Percentiles rank a stretch among this genome's conserved stretches.
These are phyloP conservation scores for Salmacisia buchloeana DNA, from an alignment of 1,284 basidiomycete species.

Conservation along the genomic window DNA sequence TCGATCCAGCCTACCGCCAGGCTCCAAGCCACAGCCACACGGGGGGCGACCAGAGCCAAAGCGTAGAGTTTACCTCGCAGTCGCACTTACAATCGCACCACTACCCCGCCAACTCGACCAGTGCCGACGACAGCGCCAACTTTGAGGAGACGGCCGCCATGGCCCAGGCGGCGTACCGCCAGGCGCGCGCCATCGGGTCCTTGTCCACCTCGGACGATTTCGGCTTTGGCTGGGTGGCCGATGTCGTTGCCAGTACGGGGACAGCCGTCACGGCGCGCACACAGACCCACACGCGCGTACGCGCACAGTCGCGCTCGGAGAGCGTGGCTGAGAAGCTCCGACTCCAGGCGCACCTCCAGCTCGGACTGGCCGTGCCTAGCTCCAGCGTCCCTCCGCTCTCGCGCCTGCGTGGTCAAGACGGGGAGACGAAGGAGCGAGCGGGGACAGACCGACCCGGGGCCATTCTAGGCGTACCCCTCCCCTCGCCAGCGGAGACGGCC, in stretches of 20 bases:
- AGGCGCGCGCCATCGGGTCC: too few species aligned
- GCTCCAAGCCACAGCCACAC: too few species aligned
- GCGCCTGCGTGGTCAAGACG: too few species aligned
- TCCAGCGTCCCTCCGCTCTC: neutral
- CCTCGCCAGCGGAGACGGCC: neutral
- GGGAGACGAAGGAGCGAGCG: neutral
- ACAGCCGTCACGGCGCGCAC: too few species aligned
- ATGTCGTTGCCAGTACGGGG: too few species aligned
- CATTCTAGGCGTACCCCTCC: neutral
- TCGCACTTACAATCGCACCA: neutral
- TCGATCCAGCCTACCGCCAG: too few species aligned
- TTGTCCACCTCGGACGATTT: too few species aligned
- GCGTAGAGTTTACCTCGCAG: too few species aligned
- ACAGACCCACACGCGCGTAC: too few species aligned
- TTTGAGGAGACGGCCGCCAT: neutral
- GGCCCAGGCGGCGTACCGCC: neutral
- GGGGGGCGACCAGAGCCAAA: too few species aligned
- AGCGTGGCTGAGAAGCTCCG: neutral
- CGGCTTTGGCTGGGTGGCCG: too few species aligned
- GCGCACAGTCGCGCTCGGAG: neutral
- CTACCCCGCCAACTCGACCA: neutral
- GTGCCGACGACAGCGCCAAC: neutral
- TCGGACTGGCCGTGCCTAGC: neutral
- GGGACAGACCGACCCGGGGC: neutral
- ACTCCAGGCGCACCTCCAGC: neutral